Conservation (phyloP, 129 eudicot species). For the Pittosporum tobira region DNA sequence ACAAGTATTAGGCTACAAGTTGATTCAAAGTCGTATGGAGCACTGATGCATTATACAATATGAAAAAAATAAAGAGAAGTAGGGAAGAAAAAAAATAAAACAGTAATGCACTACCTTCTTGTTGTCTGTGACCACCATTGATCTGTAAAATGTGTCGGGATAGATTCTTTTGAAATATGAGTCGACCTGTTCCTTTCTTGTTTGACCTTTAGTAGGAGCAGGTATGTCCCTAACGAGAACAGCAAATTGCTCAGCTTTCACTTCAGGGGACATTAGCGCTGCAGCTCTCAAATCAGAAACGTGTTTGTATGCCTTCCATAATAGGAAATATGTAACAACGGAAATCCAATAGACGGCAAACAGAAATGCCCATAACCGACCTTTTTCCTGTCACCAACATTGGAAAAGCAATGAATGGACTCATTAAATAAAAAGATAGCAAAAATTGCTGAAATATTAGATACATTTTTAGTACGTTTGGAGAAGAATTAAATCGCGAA, state of each 20-base stretch:
- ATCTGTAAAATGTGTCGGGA: slow-evolving; percentile 70
- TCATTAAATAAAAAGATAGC: neutral
- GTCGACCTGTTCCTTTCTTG: slow-evolving; percentile 68
- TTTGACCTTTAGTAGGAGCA: slow-evolving; percentile 27
- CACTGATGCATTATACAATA: too few species aligned
- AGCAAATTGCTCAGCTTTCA: slow-evolving; percentile 70
- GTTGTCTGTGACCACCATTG: slow-evolving; percentile 71
- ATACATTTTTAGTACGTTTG: neutral
- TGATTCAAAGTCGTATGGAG: too few species aligned
- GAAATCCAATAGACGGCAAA: slow-evolving; percentile 74
- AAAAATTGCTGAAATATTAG: neutral
- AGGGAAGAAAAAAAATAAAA: neutral
- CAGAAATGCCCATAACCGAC: slow-evolving; percentile 71
- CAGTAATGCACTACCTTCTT: slow-evolving; percentile 29
- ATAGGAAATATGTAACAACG: slow-evolving; percentile 47
- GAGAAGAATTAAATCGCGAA: neutral
- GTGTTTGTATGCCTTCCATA: slow-evolving; percentile 87
- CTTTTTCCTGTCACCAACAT: slow-evolving; percentile 26
- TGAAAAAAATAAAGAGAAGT: neutral
- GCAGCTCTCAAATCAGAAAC: slow-evolving; percentile 60
- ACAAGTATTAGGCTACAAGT: neutral
- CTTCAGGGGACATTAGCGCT: slow-evolving; percentile 52
- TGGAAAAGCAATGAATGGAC: neutral
- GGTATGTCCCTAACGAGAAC: slow-evolving; percentile 85
- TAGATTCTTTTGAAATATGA: slow-evolving; percentile 56